Percentiles rank a stretch among this genome's conserved stretches.
Evolutionary conservation across 306 rosid genomes (phyloP).

Genomic region (Rosa rugosa): DNA sequence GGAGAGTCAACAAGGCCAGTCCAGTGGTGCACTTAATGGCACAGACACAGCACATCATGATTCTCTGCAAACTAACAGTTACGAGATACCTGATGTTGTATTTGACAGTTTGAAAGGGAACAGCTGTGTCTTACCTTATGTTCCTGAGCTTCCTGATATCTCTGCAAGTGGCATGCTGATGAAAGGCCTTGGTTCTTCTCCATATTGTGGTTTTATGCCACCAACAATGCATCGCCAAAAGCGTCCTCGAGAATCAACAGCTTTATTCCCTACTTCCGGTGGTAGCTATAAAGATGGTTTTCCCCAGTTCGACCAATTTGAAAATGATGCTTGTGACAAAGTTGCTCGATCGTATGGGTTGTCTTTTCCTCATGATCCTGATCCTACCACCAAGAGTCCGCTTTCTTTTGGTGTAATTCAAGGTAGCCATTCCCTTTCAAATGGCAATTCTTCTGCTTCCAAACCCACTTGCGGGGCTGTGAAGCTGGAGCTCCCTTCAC

Average conservation of each 20-base stretch:
- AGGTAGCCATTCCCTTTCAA: conserved; percentile 81
- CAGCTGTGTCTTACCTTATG: conserved; percentile 50
- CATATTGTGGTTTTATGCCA: conserved; percentile 46
- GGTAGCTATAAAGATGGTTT: conserved; percentile 42
- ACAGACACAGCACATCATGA: conserved; percentile 47
- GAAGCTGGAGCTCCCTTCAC: conserved; percentile 99
- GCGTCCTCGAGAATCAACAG: conserved; percentile 60
- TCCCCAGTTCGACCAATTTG: conserved; percentile 47
- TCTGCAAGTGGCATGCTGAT: conserved; percentile 44
- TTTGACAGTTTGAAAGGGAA: conserved; percentile 58
- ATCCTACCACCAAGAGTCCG: conserved; percentile 48
- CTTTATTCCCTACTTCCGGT: conserved; percentile 47
- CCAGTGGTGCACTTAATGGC: conserved; percentile 40
- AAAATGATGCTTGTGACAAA: conserved; percentile 44
- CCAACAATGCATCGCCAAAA: conserved; percentile 58
- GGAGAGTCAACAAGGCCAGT: conserved; percentile 51
- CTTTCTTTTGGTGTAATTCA: conserved; percentile 36
- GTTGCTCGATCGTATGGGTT: conserved; percentile 49
- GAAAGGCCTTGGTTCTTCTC: conserved; percentile 67
- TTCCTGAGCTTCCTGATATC: conserved; percentile 52
- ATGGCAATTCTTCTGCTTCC: conserved; percentile 95
- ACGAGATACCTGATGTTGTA: conserved; percentile 57
- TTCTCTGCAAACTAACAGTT: conserved; percentile 45
- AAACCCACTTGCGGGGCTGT: conserved; percentile 61
- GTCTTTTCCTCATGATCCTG: conserved; percentile 52